Base-by-base conservation (phyloP, 805 yeast species). In the Suhomyces emberorum region DNA sequence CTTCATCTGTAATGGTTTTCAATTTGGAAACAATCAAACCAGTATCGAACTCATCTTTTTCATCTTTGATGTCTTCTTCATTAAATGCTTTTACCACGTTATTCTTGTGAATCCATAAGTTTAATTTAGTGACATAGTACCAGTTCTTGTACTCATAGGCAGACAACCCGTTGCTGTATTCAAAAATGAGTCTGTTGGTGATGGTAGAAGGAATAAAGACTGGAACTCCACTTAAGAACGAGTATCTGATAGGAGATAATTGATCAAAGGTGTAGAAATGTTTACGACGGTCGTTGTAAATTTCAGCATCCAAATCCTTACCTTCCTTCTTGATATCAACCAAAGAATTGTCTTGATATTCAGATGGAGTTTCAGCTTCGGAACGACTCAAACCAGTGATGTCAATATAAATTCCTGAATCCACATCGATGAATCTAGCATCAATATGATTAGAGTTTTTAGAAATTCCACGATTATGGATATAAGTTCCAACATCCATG, bases 401-500 rank as follows among this genome's bases (percentile, higher is more conserved):
- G 38, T 65, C 70, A 26, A 65, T 58, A 38, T 63, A 65, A 21
- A 58, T 45, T 1, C 71, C 71, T 7, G 76, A 64, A 29, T 63
- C 65, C 4, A 70, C 57, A 44, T 75, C 79, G 21, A 74, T 67
- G 38, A 72, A 70, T 20, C 79, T 53, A 1, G 78, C 79, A 51
- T 75, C 79, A 34, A 74, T 73, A 28, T 68, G 68, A 46, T 75
- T 74, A 37, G 39, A 44, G 4, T 37, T 37, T 4, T 8, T 18
- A 7, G 48, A 40, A 19, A 38, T 36, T 7, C 38, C 51, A 26
- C 55, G 28, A 32, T 47, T 42, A 21, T 47, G 51, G 21, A 49
- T 41, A 21, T 24, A 49, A 8, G 52, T 39, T 7, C 53, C 52
- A 26, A 45, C 43, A 16, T 50, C 53, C 18, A 50, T 40, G 29